Conservation (phyloP, 2,329 filamentous ascomycete species). For the Teratosphaeriaceae sp. region DNA sequence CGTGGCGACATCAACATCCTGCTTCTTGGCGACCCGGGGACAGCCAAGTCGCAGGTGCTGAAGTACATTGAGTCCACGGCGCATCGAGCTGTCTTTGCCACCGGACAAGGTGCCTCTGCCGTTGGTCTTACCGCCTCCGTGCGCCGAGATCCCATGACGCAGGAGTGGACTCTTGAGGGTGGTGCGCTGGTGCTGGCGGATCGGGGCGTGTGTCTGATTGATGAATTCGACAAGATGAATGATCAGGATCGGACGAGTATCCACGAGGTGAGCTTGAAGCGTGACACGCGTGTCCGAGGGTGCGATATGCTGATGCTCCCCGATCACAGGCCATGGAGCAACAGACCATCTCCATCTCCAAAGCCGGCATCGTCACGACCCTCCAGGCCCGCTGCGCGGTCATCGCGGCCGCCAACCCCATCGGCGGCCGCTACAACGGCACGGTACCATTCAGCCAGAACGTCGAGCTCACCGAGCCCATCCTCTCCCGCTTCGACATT, state of each 20-base stretch:
- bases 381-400: constrained; percentile 93
- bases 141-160: constrained; percentile 87
- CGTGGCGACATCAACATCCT: constrained; percentile 98
- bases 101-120: constrained; percentile 91
- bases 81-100: constrained; percentile 93
- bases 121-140: constrained; percentile 97
- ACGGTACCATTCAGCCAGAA: constrained; percentile 95
- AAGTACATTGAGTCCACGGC: constrained; percentile 98
- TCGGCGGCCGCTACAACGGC: constrained; percentile 92
- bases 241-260: constrained; percentile 97
- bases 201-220: constrained; percentile 89
- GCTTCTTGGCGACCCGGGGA: constrained; percentile 92
- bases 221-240: constrained; percentile 99
- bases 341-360: constrained; percentile 98
- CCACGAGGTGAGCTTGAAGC: no score
- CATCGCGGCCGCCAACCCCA: constrained; percentile 93
- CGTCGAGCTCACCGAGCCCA: constrained; percentile 93
- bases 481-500: constrained; percentile 96
- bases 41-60: constrained; percentile 93
- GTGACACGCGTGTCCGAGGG: no score
- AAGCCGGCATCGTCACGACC: constrained; percentile 96
- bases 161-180: constrained; percentile 95
- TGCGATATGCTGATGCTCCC: no score
- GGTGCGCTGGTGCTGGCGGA: constrained; percentile 93
- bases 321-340: constrained; percentile 99